Evolutionary conservation across 352 stramenopile species (phyloP).

Genomic region (Phytophthora hibernalis): DNA sequence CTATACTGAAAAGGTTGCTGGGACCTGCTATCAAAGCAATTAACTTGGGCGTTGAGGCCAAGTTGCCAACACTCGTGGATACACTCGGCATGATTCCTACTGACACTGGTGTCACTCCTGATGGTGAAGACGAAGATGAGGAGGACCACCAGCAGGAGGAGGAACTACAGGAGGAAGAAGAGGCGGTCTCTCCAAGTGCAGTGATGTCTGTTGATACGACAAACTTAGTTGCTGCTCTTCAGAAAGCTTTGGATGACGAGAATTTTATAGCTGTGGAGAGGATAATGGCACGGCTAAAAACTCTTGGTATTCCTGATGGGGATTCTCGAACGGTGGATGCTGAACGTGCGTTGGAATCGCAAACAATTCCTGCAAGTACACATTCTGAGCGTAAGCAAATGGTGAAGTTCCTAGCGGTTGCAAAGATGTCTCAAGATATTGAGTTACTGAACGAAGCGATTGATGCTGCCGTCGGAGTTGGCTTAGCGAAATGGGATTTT

Average conservation of each 20-base stretch:
- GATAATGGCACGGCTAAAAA: conserved; percentile 52
- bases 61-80: conserved; percentile 51
- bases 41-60: conserved; percentile 63
- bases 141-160: conserved; percentile 18
- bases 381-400: conserved; percentile 77
- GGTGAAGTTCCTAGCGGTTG: conserved; percentile 78
- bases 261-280: conserved; percentile 72
- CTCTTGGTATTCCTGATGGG: conserved; percentile 38
- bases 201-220: conserved; percentile 41
- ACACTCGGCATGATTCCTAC: conserved; percentile 31
- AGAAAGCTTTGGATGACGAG: conserved; percentile 72
- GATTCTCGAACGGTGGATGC: conserved; percentile 46
- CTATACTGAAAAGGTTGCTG: conserved; percentile 43
- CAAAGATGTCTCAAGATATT: conserved; percentile 74
- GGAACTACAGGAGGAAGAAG: conserved; percentile 12
- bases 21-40: conserved; percentile 56
- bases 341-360: conserved; percentile 35
- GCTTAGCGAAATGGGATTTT: conserved; percentile 84
- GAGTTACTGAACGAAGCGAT: conserved; percentile 75
- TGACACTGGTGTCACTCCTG: conserved; percentile 9
- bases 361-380: conserved; percentile 45
- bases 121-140: conserved; percentile 28
- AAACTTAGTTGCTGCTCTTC: conserved; percentile 53
- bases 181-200: conserved; percentile 4
- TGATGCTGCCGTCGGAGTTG: conserved; percentile 57